Evolutionary conservation across 1,139 yeast genomes (phyloP), one percentile per base, ranked within the genome.

Genomic region (Debaryomyces sp.): DNA sequence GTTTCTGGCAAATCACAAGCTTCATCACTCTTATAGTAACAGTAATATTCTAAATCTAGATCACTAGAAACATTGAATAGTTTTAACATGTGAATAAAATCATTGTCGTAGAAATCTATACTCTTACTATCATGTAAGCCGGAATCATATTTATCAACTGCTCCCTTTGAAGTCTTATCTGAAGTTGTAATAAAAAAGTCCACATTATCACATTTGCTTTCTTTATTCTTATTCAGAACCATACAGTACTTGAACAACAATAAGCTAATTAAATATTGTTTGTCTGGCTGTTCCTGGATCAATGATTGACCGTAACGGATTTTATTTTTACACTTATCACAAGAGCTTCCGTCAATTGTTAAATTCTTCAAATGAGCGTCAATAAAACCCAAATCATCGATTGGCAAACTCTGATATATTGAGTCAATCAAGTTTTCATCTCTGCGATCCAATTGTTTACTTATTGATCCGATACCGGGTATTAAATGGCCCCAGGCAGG

Each of bases 151-250:
- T 56, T 50, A 26, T 56, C 51, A 23, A 54, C 56, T 27, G 61
- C 60, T 44, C 60, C 56, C 36, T 62, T 50, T 27, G 66, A 52
- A 40, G 67, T 66, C 15, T 13, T 18, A n/a, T 17, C 41, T 10
- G 38, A 26, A 36, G 78, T 74, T 40, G 74, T 68, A 49, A 74
- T 60, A 52, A 74, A 74, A 53, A 74, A 74, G 50, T 74, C 78
- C 36, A 56, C 54, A 36, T 67, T 62, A 48, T 69, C 68, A 59
- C 78, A 74, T 45, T 63, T 64, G 34, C 61, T 44, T 44, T 71
- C 73, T 21, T 60, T 57, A n/a, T 62, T 60, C 32, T 71, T 63
- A 53, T 74, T 61, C 37, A 54, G 48, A n/a, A 51, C 54, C 37
- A 73, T 52, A 59, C 78, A 74, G 51, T 70, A 61, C 52, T 72